Evolutionary conservation across 2,329 filamentous ascomycete species (phyloP).

Genomic region (Neonectria ditissima): DNA sequence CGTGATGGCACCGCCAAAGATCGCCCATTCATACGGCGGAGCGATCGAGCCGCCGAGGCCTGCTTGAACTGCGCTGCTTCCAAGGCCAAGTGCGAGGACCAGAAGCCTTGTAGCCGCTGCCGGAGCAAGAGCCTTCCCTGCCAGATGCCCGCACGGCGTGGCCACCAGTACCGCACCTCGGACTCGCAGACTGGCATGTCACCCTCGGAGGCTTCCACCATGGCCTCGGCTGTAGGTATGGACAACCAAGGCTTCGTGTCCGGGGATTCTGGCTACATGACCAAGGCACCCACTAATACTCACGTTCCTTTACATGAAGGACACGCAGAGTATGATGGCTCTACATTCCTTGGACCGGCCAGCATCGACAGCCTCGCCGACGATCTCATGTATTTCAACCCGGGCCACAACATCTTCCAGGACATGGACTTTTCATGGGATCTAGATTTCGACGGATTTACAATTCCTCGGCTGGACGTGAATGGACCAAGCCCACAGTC

Average conservation of each 20-base stretch:
- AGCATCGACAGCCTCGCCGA: slow-evolving; percentile 30
- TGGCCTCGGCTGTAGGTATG: slow-evolving; percentile 34
- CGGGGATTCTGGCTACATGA: slow-evolving; percentile 33
- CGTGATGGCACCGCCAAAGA: slow-evolving; percentile 43
- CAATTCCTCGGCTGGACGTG: slow-evolving; percentile 27
- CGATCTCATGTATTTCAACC: slow-evolving; percentile 32
- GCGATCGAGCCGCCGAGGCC: slow-evolving; percentile 43
- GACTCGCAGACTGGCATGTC: slow-evolving; percentile 41
- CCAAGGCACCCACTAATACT: slow-evolving; percentile 26
- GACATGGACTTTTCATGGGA: slow-evolving; percentile 41
- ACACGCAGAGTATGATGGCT: slow-evolving; percentile 31
- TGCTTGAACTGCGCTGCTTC: slow-evolving; percentile 45
- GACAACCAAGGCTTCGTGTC: slow-evolving; percentile 33
- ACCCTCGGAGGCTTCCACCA: slow-evolving; percentile 39
- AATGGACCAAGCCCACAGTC: slow-evolving; percentile 28
- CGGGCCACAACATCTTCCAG: slow-evolving; percentile 30
- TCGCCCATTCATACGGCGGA: slow-evolving; percentile 42
- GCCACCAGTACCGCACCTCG: slow-evolving; percentile 42
- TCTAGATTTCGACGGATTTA: slow-evolving; percentile 32
- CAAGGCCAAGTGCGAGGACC: slow-evolving; percentile 45
- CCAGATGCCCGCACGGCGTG: slow-evolving; percentile 42
- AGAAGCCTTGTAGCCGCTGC: slow-evolving; percentile 44
- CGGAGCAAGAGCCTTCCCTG: slow-evolving; percentile 42
- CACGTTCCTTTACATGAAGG: slow-evolving; percentile 30
- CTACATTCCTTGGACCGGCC: slow-evolving; percentile 31